Percentiles rank a stretch among this genome's conserved stretches.
Evolutionary conservation across 805 yeast genomes (phyloP).

Genomic region (Candida bentonensis): DNA sequence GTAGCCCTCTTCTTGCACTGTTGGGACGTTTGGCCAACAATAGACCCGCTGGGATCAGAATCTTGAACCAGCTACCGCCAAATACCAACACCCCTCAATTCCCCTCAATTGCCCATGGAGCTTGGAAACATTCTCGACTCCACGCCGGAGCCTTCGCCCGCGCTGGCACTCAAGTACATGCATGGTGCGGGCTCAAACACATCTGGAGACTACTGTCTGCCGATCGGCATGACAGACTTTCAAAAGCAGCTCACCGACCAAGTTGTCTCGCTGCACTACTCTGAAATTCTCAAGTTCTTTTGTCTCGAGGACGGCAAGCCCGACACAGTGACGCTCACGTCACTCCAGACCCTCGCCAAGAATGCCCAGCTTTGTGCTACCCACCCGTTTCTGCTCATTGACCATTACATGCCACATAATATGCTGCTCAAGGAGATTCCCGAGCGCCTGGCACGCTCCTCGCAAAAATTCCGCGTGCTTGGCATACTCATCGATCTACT

Average conservation of each 20-base stretch:
- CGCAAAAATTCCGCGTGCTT: slow-evolving; percentile 71
- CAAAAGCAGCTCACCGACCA: slow-evolving; percentile 86
- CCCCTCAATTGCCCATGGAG: slow-evolving; percentile 39
- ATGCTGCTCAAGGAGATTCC: slow-evolving; percentile 60
- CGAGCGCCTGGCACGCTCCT: slow-evolving; percentile 52
- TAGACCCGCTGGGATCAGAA: too few species aligned
- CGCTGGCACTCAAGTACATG: slow-evolving; percentile 27
- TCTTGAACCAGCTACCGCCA: not conserved
- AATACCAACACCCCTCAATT: slow-evolving; percentile 1
- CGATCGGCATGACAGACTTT: slow-evolving; percentile 73
- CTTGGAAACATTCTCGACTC: slow-evolving; percentile 62
- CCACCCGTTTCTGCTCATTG: slow-evolving; percentile 78
- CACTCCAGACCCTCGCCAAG: slow-evolving; percentile 57
- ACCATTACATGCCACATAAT: slow-evolving; percentile 75
- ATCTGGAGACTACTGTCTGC: slow-evolving; percentile 55
- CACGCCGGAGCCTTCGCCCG: slow-evolving; percentile 69
- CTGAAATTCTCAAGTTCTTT: slow-evolving; percentile 78
- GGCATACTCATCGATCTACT: slow-evolving; percentile 48
- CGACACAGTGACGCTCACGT: slow-evolving; percentile 45
- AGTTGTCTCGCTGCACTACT: slow-evolving; percentile 79
- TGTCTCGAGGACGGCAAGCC: slow-evolving; percentile 29
- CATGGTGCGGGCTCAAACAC: slow-evolving; percentile 16
- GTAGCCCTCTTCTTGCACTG: too few species aligned
- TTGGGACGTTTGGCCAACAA: too few species aligned
- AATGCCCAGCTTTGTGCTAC: slow-evolving; percentile 72